Base-by-base conservation (phyloP, 345 rosid species). In the Aethionema arabicum region DNA sequence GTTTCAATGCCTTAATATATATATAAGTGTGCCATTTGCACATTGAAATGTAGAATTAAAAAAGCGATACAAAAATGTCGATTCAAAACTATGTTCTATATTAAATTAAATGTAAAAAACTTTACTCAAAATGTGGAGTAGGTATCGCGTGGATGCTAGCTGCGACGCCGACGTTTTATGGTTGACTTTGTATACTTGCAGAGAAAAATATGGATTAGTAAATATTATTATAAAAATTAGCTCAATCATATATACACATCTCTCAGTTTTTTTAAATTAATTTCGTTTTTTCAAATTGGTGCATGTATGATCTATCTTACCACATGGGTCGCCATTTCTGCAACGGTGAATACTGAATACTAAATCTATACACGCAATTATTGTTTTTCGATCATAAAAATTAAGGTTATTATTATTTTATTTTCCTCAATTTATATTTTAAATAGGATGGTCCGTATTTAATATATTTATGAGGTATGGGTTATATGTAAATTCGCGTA, bases 91-190 rank as follows among this genome's bases (percentile, higher is more conserved):
- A 32, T 15, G 39, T 39, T 66, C 11, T n/a, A 37, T 35, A 48
- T 43, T 1, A 32, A 66, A 41, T n/a, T 57, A 21, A 30, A 16
- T 27, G 51, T 10, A 41, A 47, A 32, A 16, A 49, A 41, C 51
- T 32, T 27, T 51, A 68, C 64, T 32, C 40, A 49, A 41, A 63
- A 40, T 70, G 68, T 49, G 33, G 59, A 62, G 29, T 70, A 44
- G 63, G 58, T 5, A 61, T 12, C 74, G 64, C 69, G 64, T 63
- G 74, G 46, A 16, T 70, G 64, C 59, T 48, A 70, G 64, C 64
- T 63, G 69, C 69, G 29, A 56, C 48, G 53, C 69, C 54, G 69
- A 70, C 69, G 53, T 63, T 63, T 49, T 56, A 63, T 32, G 52
- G 59, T 63, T 70, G 74, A 70, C 74, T 63, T 56, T 11, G 9